phyloP scores from a whole-genome alignment of 768 basidiomycete genomes.

The Amyloporia xantha region DNA sequence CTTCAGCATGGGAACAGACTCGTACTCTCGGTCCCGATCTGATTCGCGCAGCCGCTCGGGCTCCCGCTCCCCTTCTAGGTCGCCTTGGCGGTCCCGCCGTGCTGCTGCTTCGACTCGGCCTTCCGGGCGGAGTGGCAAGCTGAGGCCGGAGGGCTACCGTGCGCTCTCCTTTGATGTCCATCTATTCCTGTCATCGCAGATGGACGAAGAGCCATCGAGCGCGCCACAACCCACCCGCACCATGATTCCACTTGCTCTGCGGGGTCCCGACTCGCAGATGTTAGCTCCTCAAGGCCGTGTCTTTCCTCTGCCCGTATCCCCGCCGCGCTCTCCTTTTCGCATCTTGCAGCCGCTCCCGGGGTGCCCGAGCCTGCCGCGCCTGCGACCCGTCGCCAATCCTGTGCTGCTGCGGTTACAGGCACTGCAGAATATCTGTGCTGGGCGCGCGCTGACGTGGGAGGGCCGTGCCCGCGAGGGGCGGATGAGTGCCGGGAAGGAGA shows the following conservation, averaged over 20 bases:
- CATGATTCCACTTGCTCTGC: constrained; percentile 17
- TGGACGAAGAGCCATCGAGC: constrained; percentile 2
- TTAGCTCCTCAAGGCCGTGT: constrained; percentile 21
- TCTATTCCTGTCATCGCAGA: constrained; percentile 27
- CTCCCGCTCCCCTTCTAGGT: constrained; percentile 15
- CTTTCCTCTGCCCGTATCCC: constrained; percentile 30
- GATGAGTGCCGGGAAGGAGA: constrained; percentile 50
- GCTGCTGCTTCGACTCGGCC: constrained; percentile 5
- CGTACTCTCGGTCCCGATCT: constrained; percentile 10
- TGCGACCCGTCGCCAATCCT: constrained; percentile 56
- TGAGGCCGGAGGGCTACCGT: constrained; percentile 37
- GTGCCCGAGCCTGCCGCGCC: constrained; percentile 33
- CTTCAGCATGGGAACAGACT: constrained; percentile 33
- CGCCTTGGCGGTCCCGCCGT: constrained; percentile 8
- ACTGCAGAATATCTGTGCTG: constrained; percentile 45
- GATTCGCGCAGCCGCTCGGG: constrained; percentile 16
- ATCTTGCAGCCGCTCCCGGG: constrained; percentile 22
- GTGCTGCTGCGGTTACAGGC: constrained; percentile 52
- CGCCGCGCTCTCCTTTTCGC: constrained; percentile 37
- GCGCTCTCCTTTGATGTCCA: constrained; percentile 37
- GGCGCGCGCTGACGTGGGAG: constrained; percentile 23
- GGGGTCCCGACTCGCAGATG: constrained; percentile 28
- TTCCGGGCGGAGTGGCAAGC: constrained; percentile 13
- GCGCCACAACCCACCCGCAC: constrained; percentile 11
- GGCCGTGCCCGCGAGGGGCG: constrained; percentile 42